phyloP scores from a whole-genome alignment of 139 green algal genomes.

The Limnomonas spitsbergensis region DNA sequence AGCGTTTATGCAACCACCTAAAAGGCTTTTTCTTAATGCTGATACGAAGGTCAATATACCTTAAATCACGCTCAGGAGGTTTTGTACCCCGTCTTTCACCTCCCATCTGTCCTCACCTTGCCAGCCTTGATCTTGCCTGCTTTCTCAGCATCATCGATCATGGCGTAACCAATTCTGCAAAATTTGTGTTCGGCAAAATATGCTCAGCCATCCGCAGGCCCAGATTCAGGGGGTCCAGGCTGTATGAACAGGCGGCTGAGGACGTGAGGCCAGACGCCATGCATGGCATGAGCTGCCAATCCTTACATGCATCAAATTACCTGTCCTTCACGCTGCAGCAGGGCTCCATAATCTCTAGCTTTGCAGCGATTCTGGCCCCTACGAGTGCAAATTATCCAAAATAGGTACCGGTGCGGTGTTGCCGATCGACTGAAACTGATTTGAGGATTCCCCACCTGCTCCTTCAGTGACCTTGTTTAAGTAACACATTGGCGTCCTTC shows the following conservation, averaged over 20 bases:
- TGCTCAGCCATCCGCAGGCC: too few species aligned
- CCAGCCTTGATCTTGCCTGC: slow-evolving; percentile 81
- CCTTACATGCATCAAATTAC: too few species aligned
- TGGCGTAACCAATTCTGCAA: slow-evolving; percentile 85
- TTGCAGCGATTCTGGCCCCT: slow-evolving; percentile 67
- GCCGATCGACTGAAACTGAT: too few species aligned
- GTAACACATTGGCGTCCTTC: slow-evolving; percentile 94
- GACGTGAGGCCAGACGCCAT: not conserved
- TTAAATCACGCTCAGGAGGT: too few species aligned
- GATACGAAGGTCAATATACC: too few species aligned
- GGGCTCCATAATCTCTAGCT: slow-evolving; percentile 89
- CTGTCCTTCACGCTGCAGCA: slow-evolving; percentile 84
- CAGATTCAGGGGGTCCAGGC: too few species aligned
- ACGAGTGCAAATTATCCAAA: too few species aligned
- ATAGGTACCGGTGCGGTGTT: too few species aligned
- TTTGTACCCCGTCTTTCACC: not conserved
- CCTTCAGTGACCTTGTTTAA: slow-evolving; percentile 76
- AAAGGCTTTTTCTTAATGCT: too few species aligned
- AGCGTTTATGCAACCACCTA: too few species aligned
- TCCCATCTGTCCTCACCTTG: slow-evolving; percentile 53
- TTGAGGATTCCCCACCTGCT: slow-evolving; percentile 4
- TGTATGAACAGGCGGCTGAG: too few species aligned
- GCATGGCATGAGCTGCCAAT: not conserved
- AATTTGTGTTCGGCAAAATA: not conserved
- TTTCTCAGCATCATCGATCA: slow-evolving; percentile 90